Conservation (phyloP, 306 rosid species). For the Medicago lupulina region DNA sequence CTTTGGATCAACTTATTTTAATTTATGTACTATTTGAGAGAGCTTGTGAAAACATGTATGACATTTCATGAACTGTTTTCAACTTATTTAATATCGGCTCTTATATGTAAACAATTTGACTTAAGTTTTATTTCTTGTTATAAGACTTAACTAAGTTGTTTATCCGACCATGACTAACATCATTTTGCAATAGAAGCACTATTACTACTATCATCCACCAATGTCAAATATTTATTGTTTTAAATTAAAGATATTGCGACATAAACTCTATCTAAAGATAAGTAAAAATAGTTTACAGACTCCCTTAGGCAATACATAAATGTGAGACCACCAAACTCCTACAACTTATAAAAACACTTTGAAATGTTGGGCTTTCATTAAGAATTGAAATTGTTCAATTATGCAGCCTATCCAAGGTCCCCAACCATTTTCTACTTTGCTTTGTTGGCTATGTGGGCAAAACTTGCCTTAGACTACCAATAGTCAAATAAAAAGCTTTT, state of each 20-base stretch:
- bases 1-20: no score
- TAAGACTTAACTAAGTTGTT: neutral
- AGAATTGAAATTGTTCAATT: conserved; percentile 24
- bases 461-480: conserved; percentile 19
- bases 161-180: neutral
- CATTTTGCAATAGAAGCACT: neutral
- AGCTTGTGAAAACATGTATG: no score
- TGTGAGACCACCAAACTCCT: neutral
- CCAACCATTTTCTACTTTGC: conserved; percentile 16
- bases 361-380: conserved; percentile 1
- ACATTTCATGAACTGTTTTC: no score
- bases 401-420: conserved; percentile 10
- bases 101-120: no score
- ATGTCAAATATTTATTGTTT: neutral
- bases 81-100: no score
- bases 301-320: neutral
- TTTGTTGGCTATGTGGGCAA: conserved; percentile 13
- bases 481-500: conserved; percentile 38
- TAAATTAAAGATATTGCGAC: neutral
- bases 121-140: neutral
- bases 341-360: neutral
- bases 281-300: conserved; percentile 4
- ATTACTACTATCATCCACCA: neutral
- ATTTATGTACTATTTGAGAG: no score
- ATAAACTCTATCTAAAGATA: conserved; percentile 1